These are phyloP conservation scores for Trichoderma sp. DNA, from an alignment of 2,329 filamentous ascomycete species.

Conservation along the genomic window DNA sequence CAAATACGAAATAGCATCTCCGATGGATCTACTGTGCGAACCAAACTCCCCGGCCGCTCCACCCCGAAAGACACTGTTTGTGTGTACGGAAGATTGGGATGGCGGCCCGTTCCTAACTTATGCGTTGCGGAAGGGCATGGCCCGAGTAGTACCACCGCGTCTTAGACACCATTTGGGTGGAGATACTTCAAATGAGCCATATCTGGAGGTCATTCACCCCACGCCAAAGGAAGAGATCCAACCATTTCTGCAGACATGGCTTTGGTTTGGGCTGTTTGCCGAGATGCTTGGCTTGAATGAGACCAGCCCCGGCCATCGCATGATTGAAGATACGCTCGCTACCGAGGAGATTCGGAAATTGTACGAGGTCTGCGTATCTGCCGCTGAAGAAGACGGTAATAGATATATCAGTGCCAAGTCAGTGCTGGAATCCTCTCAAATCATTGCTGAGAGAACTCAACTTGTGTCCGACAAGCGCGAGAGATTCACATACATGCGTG, in stretches of 20 bases:
- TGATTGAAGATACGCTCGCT: slow-evolving; percentile 19
- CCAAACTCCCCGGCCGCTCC: slow-evolving; percentile 23
- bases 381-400: background rate
- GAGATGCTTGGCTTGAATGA: slow-evolving; percentile 32
- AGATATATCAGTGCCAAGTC: slow-evolving; percentile 7
- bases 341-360: slow-evolving; percentile 21
- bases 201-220: slow-evolving; percentile 22
- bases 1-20: background rate
- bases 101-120: slow-evolving; percentile 29
- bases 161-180: slow-evolving; percentile 6
- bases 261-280: slow-evolving; percentile 33
- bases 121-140: slow-evolving; percentile 22
- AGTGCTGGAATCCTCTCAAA: background rate
- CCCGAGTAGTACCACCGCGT: slow-evolving; percentile 12
- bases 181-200: slow-evolving; percentile 15
- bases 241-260: slow-evolving; percentile 33
- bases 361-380: slow-evolving; percentile 14
- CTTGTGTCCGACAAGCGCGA: slow-evolving; percentile 16
- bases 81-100: slow-evolving; percentile 28
- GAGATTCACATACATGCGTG: slow-evolving; percentile 23
- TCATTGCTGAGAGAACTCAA: slow-evolving; percentile 19
- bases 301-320: slow-evolving; percentile 16
- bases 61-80: slow-evolving; percentile 24
- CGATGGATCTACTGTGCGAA: slow-evolving; percentile 25
- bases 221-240: slow-evolving; percentile 26